Evolutionary conservation across 257 asterid genomes (phyloP).

Genomic region (Parsonsia alboflavescens): DNA sequence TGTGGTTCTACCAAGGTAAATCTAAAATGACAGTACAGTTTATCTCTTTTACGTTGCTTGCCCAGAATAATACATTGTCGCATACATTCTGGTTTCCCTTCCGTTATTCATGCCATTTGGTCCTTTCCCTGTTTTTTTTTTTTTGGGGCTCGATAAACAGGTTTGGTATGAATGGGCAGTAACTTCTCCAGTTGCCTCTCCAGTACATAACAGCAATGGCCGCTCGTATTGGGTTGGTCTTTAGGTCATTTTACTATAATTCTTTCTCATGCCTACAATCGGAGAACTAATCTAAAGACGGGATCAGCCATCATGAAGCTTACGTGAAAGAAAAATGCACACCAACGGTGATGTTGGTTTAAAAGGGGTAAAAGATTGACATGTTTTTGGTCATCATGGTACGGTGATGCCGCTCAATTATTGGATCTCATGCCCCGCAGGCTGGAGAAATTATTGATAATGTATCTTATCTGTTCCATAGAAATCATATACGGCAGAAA

Average conservation of each 20-base stretch:
- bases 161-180: constrained; percentile 98
- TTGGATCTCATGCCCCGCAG: neutral
- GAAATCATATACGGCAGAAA: neutral
- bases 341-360: no score
- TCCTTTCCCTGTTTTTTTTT: no score
- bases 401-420: neutral
- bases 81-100: neutral
- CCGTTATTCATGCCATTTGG: neutral
- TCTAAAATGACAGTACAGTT: neutral
- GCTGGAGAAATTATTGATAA: neutral
- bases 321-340: neutral
- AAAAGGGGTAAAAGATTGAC: neutral
- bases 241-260: neutral
- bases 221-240: constrained; percentile 98
- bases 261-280: neutral
- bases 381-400: neutral
- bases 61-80: neutral
- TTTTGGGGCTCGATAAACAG: constrained; percentile 27
- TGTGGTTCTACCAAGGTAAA: constrained; percentile 93
- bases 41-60: neutral
- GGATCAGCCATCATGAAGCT: neutral
- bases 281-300: no score
- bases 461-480: neutral
- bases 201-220: constrained; percentile 86
- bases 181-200: constrained; percentile 60